These are phyloP conservation scores for Rosellinia necatrix DNA, from an alignment of 2,329 filamentous ascomycete species.

Conservation along the genomic window DNA sequence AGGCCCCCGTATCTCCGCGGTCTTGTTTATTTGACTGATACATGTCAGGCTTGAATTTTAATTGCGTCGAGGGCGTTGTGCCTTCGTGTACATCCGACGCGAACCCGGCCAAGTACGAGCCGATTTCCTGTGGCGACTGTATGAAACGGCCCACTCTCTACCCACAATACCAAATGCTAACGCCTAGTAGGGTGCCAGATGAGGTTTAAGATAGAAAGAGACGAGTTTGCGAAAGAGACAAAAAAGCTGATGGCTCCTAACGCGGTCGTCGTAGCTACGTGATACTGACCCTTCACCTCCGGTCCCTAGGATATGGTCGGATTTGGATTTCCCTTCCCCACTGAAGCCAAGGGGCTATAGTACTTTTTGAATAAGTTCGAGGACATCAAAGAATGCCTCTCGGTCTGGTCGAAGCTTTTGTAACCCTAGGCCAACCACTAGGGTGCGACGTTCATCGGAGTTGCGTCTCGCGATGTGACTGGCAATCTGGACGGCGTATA, in stretches of 20 bases:
- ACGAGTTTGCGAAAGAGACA: conserved; percentile 35
- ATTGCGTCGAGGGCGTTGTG: conserved; percentile 54
- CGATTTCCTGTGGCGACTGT: conserved; percentile 56
- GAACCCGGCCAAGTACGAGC: conserved; percentile 55
- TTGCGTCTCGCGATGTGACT: conserved; percentile 75
- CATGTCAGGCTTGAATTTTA: conserved; percentile 53
- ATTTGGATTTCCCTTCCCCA: background rate
- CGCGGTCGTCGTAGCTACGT: conserved; percentile 18
- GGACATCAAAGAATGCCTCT: conserved; percentile 66
- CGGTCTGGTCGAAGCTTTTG: conserved; percentile 54
- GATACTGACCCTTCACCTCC: background rate
- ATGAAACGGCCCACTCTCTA: conserved; percentile 25
- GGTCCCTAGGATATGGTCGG: background rate
- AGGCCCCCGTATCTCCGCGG: conserved; percentile 9
- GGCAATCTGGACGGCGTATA: conserved; percentile 88
- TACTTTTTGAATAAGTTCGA: conserved; percentile 66
- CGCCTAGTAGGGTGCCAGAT: conserved; percentile 38
- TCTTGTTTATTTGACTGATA: conserved; percentile 1
- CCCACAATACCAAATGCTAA: background rate
- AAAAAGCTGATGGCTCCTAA: conserved; percentile 34
- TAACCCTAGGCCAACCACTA: conserved; percentile 67
- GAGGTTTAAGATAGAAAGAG: conserved; percentile 41
- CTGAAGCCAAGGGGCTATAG: no score
- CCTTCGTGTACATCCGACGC: conserved; percentile 51
- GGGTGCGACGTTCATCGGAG: conserved; percentile 64